Evolutionary conservation across 768 basidiomycete species (phyloP), one percentile per base, ranked within the genome.

Genomic region (Pleurotus tuber-regium): DNA sequence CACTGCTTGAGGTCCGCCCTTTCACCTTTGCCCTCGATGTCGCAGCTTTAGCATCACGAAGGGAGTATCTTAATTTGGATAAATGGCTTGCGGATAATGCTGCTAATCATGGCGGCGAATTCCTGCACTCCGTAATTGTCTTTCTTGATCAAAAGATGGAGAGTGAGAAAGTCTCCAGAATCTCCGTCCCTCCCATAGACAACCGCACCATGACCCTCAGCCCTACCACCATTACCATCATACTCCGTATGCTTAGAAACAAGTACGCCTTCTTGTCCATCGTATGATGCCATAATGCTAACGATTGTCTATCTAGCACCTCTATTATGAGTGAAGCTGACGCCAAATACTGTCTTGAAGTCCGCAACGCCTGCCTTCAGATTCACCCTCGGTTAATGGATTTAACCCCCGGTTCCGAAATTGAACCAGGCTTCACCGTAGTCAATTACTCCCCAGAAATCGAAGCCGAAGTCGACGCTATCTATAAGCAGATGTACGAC

Each of bases 401-500:
- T 66, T 80, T 99, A 18, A 80, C 81, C 16, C 95, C 97, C 16
- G 84, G 84, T 35, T 80, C 85, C 18, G 94, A 98, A 55, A 77
- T 80, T 19, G 96, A 98, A 64, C 93, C 94, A 18, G 96, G 95
- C 19, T 88, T 96, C 65, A 77, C 83, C 4, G 95, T 97, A 18
- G 84, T 95, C 64, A 85, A 75, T 53, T 98, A 97, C 70, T 77
- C 90, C 4, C 69, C 86, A 42, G 95, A 98, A 60, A 89, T 96
- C 50, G 92, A 97, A 66, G 75, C 82, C 9, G 94, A 98, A 70
- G 94, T 97, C 51, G 97, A 98, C 59, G 78, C 83, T 47, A 94
- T 97, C 65, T 98, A 96, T 77, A 94, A 93, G 68, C 86, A 93
- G 68, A 97, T 99, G 94, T 99, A 98, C 68, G 90, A 93, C 65